Evolutionary conservation across 768 basidiomycete species (phyloP).

Genomic region (Cyathus striatus): DNA sequence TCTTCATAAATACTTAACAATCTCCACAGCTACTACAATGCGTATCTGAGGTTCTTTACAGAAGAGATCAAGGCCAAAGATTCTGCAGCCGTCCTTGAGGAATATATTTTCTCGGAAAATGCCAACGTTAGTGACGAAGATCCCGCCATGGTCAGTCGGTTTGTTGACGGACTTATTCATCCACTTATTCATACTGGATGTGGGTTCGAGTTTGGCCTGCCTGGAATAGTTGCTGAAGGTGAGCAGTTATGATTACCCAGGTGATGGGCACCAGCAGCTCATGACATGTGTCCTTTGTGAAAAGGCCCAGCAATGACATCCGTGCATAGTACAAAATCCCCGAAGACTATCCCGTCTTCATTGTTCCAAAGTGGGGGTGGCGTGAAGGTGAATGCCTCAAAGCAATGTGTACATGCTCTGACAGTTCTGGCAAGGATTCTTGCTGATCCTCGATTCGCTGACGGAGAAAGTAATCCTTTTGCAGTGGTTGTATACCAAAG

Average conservation of each 20-base stretch:
- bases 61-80: constrained; percentile 36
- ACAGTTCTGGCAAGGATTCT: constrained; percentile 51
- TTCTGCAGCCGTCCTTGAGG: constrained; percentile 43
- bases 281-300: constrained; percentile 1
- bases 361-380: neutral
- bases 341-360: constrained; percentile 6
- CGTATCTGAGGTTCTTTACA: constrained; percentile 55
- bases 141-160: constrained; percentile 54
- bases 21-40: constrained; percentile 46
- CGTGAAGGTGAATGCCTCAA: constrained; percentile 1
- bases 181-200: constrained; percentile 61
- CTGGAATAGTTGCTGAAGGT: constrained; percentile 64
- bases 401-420: constrained; percentile 36
- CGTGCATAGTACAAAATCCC: constrained; percentile 25
- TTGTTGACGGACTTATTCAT: constrained; percentile 54
- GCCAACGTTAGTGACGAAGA: constrained; percentile 42
- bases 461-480: constrained; percentile 9
- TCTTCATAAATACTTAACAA: neutral
- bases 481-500: constrained; percentile 21
- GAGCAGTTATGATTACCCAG: neutral
- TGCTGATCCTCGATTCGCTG: constrained; percentile 37
- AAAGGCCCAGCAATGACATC: constrained; percentile 59
- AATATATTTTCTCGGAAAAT: constrained; percentile 51
- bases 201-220: constrained; percentile 55
- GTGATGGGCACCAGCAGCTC: neutral